These are phyloP conservation scores for Ogataea philodendri DNA, from an alignment of 805 yeast genomes.

Conservation along the genomic window DNA sequence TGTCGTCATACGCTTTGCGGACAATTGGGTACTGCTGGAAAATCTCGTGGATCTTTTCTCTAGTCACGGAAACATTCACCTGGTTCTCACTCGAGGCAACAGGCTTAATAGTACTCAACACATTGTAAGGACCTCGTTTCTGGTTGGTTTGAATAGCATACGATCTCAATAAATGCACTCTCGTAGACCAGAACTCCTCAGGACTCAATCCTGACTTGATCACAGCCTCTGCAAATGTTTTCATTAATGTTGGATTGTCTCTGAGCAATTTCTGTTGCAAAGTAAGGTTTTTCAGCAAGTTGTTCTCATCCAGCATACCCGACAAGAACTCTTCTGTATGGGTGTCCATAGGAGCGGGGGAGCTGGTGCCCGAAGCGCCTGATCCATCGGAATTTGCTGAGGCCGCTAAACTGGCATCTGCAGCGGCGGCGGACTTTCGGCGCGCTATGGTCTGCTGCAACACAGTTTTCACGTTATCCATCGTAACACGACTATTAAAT, in stretches of 20 bases:
- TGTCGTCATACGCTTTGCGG: constrained; percentile 81
- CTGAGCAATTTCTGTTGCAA: constrained; percentile 76
- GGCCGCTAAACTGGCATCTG: constrained; percentile 30
- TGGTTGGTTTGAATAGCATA: constrained; percentile 83
- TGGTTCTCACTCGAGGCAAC: constrained; percentile 91
- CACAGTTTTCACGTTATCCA: constrained; percentile 69
- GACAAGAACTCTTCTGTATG: constrained; percentile 32
- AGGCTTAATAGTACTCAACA: constrained; percentile 88
- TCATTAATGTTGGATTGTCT: constrained; percentile 66
- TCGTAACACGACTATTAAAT: constrained; percentile 68
- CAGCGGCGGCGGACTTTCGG: constrained; percentile 52
- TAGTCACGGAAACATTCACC: constrained; percentile 86
- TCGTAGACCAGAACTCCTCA: constrained; percentile 80
- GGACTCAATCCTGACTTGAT: constrained; percentile 74
- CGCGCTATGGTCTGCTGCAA: constrained; percentile 69
- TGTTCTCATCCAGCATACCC: constrained; percentile 50
- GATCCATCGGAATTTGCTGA: constrained; percentile 5
- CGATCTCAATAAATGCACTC: constrained; percentile 77
- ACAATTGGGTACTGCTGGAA: constrained; percentile 93
- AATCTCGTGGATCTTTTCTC: constrained; percentile 85
- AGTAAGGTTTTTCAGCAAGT: constrained; percentile 64
- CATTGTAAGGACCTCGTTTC: constrained; percentile 90
- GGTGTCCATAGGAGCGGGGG: constrained; percentile 17
- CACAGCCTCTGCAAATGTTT: constrained; percentile 84
- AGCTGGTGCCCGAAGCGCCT: constrained; percentile 10